phyloP scores from a whole-genome alignment of 805 yeast species.

The Wickerhamiella lipophila region DNA sequence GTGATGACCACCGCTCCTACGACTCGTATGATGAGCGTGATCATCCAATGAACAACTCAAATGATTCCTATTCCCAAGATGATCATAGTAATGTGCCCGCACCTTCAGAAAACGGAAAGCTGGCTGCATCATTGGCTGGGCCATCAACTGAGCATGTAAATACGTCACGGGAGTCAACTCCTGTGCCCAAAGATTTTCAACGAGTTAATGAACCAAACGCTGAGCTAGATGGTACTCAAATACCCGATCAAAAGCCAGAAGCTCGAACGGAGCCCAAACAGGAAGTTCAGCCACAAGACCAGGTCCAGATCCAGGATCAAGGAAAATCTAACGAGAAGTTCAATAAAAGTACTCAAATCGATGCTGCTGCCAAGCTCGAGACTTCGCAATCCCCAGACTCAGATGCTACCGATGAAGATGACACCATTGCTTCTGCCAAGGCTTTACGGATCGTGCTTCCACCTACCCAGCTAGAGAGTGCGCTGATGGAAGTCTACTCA shows the following conservation, averaged over 20 bases:
- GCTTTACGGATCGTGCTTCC: not conserved
- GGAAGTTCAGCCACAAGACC: not conserved
- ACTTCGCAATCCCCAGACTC: not conserved
- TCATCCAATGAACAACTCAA: not conserved
- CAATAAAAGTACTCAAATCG: no score
- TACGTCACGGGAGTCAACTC: not conserved
- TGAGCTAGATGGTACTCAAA: no score
- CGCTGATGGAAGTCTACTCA: constrained; percentile 3
- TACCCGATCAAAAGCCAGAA: no score
- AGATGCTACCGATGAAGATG: constrained; percentile 7
- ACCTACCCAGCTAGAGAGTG: constrained; percentile 4
- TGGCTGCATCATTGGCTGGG: not conserved
- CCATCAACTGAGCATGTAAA: not conserved
- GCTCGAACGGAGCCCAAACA: not conserved
- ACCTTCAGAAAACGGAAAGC: not conserved
- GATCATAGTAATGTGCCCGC: not conserved
- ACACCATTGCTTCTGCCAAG: not conserved
- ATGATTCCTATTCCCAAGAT: not conserved
- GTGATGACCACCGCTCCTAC: not conserved
- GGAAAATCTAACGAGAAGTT: no score
- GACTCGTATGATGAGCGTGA: not conserved
- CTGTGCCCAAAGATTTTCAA: not conserved
- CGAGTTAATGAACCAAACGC: not conserved
- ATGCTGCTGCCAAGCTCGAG: not conserved
- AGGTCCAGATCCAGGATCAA: not conserved